Evolutionary conservation across 2,329 filamentous ascomycete species (phyloP).

Genomic region (Colletotrichum destructivum): DNA sequence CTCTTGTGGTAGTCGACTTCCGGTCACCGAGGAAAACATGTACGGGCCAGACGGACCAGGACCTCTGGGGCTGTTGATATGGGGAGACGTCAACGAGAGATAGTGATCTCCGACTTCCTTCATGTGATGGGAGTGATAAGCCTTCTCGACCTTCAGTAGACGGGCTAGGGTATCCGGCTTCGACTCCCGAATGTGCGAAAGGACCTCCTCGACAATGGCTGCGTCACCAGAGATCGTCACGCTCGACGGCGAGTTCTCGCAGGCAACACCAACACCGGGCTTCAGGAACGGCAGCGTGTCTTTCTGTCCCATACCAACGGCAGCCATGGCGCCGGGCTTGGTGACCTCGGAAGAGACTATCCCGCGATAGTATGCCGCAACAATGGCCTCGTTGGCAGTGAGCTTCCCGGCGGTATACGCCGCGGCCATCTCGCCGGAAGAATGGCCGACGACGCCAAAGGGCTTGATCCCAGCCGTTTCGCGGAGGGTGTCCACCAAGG

Average conservation of each 20-base stretch:
- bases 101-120: slow-evolving; percentile 23
- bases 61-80: background rate
- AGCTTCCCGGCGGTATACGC: slow-evolving; percentile 49
- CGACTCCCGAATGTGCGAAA: slow-evolving; percentile 42
- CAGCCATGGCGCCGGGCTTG: slow-evolving; percentile 52
- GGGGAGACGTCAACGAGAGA: background rate
- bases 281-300: slow-evolving; percentile 12
- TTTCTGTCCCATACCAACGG: slow-evolving; percentile 48
- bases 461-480: slow-evolving; percentile 50
- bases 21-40: slow-evolving; percentile 7
- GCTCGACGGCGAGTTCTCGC: slow-evolving; percentile 47
- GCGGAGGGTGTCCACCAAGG: slow-evolving; percentile 51
- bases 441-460: slow-evolving; percentile 56
- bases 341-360: slow-evolving; percentile 37
- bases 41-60: background rate
- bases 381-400: slow-evolving; percentile 54
- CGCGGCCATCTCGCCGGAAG: slow-evolving; percentile 51
- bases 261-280: slow-evolving; percentile 44
- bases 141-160: slow-evolving; percentile 48
- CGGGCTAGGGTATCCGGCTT: slow-evolving; percentile 43
- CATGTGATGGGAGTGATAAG: slow-evolving; percentile 49
- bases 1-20: background rate
- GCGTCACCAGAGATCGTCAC: slow-evolving; percentile 47
- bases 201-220: slow-evolving; percentile 36
- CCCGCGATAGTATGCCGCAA: slow-evolving; percentile 59